These are phyloP conservation scores for Elsinoe australis DNA, from an alignment of 2,329 filamentous ascomycete species.

Conservation along the genomic window DNA sequence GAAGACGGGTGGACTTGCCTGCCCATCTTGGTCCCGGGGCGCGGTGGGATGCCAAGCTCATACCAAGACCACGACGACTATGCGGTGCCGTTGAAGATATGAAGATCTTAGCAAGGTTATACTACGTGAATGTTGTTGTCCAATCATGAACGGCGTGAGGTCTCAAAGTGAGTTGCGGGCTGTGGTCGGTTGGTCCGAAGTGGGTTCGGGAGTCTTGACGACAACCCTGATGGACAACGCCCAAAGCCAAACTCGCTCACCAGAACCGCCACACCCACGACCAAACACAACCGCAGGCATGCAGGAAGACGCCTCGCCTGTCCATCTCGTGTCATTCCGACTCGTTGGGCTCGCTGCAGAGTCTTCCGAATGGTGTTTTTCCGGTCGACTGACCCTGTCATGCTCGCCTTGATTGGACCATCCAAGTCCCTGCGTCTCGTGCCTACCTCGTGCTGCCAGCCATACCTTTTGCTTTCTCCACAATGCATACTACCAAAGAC, in stretches of 20 bases:
- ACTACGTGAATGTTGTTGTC: neutral
- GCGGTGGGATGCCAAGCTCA: conserved; percentile 12
- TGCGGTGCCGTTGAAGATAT: neutral
- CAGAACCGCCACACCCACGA: neutral
- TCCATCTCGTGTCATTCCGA: conserved; percentile 1
- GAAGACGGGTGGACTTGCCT: conserved; percentile 2
- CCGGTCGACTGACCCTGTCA: neutral
- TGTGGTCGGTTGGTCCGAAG: conserved; percentile 5
- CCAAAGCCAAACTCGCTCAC: conserved; percentile 1
- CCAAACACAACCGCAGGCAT: neutral
- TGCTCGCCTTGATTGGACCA: neutral
- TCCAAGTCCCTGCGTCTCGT: conserved; percentile 4
- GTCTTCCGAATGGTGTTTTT: neutral
- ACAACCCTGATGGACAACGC: conserved; percentile 12
- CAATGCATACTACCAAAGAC: conserved; percentile 1
- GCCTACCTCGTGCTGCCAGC: conserved; percentile 3
- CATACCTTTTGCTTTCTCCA: conserved; percentile 8
- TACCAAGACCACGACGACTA: conserved; percentile 6
- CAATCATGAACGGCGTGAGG: neutral
- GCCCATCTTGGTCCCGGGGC: conserved; percentile 11
- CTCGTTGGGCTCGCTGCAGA: conserved; percentile 5
- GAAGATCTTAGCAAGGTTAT: conserved; percentile 6
- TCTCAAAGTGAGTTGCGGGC: neutral
- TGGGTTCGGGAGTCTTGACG: conserved; percentile 10
- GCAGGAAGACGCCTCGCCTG: conserved; percentile 2